Evolutionary conservation across 2,329 filamentous ascomycete species (phyloP), one percentile per base, ranked within the genome.

Genomic region (Keithomyces neogunnii): DNA sequence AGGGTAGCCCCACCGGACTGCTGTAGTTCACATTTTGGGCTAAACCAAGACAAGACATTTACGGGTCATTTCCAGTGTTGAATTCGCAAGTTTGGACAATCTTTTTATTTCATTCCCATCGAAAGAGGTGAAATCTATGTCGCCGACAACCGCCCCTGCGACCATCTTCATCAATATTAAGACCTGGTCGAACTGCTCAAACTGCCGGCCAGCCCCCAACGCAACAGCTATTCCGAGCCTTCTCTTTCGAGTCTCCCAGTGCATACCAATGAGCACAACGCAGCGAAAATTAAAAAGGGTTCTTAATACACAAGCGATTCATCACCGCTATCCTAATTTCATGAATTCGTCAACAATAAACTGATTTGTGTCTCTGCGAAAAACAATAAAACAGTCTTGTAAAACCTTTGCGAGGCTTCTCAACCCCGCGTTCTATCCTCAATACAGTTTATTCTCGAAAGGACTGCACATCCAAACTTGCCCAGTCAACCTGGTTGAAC

Each of bases 401-500:
- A 9, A n/a, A 29, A 43, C 44, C 10, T 28, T 9, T 9, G 11
- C 11, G 13, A n/a, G 43, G 47, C 30, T 31, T 36, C 30, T 28
- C 7, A 36, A 44, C 9, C 19, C 39, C 5, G 19, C n/a, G 9
- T 7, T 42, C 39, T 42, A 42, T 42, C 19, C 28, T 8, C 7
- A 8, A 7, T 7, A 5, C 42, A 33, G 10, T 40, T 57, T 66
- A 69, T 46, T 69, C 63, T 33, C 59, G 60, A 40, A 68, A 67
- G 43, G 56, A 55, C 43, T 58, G 59, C 55, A 65, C 67, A 47
- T 67, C 63, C 54, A 68, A 53, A 48, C 57, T 62, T n/a, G 59
- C 59, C 70, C 73, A 75, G 47, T 76, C 71, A 51, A 74, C 57
- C 26, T 63, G 62, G n/a, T 66, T 62, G 52, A 76, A 73, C 26